Base-by-base conservation (phyloP, 441 rosid genomes). In the Melastoma candidum region DNA sequence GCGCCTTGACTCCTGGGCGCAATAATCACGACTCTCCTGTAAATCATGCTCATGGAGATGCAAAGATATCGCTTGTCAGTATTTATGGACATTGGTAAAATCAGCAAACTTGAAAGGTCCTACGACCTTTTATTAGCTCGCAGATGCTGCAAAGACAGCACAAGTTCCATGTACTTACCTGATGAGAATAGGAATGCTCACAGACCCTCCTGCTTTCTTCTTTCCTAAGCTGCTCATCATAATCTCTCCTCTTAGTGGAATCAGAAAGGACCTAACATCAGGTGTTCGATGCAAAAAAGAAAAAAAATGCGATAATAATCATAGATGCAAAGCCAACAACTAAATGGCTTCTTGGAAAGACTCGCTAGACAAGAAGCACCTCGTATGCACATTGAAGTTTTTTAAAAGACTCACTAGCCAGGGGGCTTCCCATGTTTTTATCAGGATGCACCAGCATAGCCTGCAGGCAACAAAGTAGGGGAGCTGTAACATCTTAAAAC, bases 401-500 rank as follows among this genome's bases (percentile, higher is more conserved):
- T 83, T 94, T 90, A 73, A 94, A 94, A 27, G 99, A 87, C 71
- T 94, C 99, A 67, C 99, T 87, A 17, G 99, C 97, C 45, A 78
- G 64, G 32, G 95, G 76, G 75, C 84, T 94, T 62, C 99, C 97
- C 96, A 79, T 80, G 65, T 90, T 94, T 69, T 94, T 94, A 77
- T 90, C 99, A 6, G 99, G 99, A 82, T 94, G 99, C 54, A 94
- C 99, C 72, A 90, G 80, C 97, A 85, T 90, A 60, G 99, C 99
- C 99, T 94, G 64, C 66, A 74, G 24, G 77, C 27, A 44, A 59
- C 41, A 51, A 27, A 62, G 58, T 26, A 8, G 22, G 27, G 4
- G 51, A 51, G 10, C 24, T 44, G 41, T 9, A 56, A 9, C n/a
- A 32, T 47, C 22, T 49, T 7, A 12, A 22, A 4, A 51, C 24